Conservation (phyloP, 1,139 yeast species). For the Yamadazyma taylorii region DNA sequence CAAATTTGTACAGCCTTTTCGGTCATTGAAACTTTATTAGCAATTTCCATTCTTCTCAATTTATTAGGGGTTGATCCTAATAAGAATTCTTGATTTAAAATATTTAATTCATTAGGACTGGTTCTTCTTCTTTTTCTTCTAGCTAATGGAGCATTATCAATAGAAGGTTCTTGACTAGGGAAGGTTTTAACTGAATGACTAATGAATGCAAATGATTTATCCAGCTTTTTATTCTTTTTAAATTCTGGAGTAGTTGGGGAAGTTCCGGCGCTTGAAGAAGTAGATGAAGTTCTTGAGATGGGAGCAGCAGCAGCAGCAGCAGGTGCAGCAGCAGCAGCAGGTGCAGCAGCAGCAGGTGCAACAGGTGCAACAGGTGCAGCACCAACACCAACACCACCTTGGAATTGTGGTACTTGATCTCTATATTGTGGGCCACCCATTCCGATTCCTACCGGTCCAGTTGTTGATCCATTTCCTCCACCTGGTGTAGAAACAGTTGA, state of each 20-base stretch:
- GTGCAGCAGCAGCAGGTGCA: conserved; percentile 17
- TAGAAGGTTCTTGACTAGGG: conserved; percentile 79
- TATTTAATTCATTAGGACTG: conserved; percentile 77
- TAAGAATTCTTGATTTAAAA: conserved; percentile 77
- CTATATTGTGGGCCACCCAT: too few relatives aligned
- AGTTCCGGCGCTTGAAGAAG: neutral
- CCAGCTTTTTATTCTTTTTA: conserved; percentile 9
- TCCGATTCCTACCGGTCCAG: too few relatives aligned
- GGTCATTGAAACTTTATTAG: conserved; percentile 81
- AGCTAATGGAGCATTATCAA: conserved; percentile 87
- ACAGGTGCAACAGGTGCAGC: too few relatives aligned
- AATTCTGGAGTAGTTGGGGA: conserved; percentile 14
- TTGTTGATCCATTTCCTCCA: too few relatives aligned
- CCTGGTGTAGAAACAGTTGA: conserved; percentile 14
- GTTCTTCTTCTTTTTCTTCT: conserved; percentile 95
- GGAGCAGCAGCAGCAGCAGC: conserved; percentile 5
- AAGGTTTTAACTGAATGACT: conserved; percentile 88
- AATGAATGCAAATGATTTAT: conserved; percentile 77
- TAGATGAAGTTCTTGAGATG: conserved; percentile 15
- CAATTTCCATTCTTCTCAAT: conserved; percentile 71
- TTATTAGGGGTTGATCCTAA: conserved; percentile 81
- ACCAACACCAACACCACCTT: too few relatives aligned
- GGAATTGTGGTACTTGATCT: too few relatives aligned
- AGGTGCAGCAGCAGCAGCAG: conserved; percentile 4
- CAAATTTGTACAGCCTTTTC: conserved; percentile 97